Evolutionary conservation across 1,284 basidiomycete genomes (phyloP).

Genomic region (Neolentinus lepideus): DNA sequence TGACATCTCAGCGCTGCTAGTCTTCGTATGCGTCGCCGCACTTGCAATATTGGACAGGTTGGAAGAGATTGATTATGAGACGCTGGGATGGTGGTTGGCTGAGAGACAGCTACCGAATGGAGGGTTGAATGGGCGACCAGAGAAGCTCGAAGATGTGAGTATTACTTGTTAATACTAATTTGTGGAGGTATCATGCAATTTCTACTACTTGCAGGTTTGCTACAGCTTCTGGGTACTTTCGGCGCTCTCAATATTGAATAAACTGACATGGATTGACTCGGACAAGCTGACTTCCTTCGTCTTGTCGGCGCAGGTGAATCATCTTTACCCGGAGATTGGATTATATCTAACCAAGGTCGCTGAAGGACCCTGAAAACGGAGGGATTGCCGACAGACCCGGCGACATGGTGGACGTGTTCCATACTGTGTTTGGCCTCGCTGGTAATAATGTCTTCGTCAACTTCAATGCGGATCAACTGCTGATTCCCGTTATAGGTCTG

Average conservation of each 20-base stretch:
- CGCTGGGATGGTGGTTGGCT: slow-evolving; percentile 86
- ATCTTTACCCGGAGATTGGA: slow-evolving; percentile 1
- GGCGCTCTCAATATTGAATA: slow-evolving; percentile 78
- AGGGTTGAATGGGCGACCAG: slow-evolving; percentile 91
- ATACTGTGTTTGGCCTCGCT: slow-evolving; percentile 90
- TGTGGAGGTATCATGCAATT: not conserved
- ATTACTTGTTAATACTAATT: too few species aligned
- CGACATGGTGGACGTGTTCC: slow-evolving; percentile 94
- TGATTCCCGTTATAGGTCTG: slow-evolving; percentile 48
- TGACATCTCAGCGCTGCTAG: slow-evolving; percentile 30
- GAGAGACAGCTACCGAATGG: slow-evolving; percentile 92
- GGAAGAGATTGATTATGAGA: slow-evolving; percentile 70
- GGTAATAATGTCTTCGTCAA: slow-evolving; percentile 38
- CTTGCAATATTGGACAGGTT: slow-evolving; percentile 83
- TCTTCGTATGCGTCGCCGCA: slow-evolving; percentile 85
- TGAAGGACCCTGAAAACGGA: slow-evolving; percentile 81
- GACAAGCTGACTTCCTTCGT: slow-evolving; percentile 83
- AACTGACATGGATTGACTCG: slow-evolving; percentile 85
- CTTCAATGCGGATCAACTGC: not conserved
- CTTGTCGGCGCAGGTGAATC: slow-evolving; percentile 74
- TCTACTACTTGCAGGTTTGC: slow-evolving; percentile 61
- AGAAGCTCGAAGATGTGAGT: slow-evolving; percentile 94
- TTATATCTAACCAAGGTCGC: slow-evolving; percentile 1
- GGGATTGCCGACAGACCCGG: slow-evolving; percentile 94
- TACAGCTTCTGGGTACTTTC: slow-evolving; percentile 98